phyloP scores from a whole-genome alignment of 345 rosid genomes.

The Brassica cretica region DNA sequence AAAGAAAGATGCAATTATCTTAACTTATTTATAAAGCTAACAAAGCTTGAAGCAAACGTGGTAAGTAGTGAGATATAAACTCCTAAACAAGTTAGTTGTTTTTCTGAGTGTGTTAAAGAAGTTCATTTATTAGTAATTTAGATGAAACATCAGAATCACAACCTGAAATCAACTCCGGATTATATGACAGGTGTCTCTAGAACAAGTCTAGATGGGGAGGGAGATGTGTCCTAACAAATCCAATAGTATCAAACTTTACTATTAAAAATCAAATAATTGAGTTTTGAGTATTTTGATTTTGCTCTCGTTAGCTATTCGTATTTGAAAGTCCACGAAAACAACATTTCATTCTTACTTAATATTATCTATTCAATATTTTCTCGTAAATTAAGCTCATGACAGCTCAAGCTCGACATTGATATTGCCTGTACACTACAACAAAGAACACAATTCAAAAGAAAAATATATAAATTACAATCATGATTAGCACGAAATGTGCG shows the following conservation, averaged over 20 bases:
- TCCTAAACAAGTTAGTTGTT: not conserved
- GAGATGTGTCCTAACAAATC: conserved; percentile 11
- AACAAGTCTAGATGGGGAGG: conserved; percentile 18
- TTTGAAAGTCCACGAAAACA: conserved; percentile 6
- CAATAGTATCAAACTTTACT: not conserved
- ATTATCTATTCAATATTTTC: not conserved
- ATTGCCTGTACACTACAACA: not conserved
- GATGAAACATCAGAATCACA: not conserved
- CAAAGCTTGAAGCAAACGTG: not conserved
- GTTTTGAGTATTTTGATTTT: not conserved
- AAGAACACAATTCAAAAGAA: not conserved
- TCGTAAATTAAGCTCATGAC: conserved; percentile 15
- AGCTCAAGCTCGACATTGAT: conserved; percentile 19
- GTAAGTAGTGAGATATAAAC: not conserved
- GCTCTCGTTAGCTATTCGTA: conserved; percentile 11
- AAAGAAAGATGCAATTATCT: not conserved
- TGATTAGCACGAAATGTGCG: conserved; percentile 25
- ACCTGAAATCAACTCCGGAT: not conserved
- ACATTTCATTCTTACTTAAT: not conserved
- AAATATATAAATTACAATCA: not conserved
- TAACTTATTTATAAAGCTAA: not conserved
- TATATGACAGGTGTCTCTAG: conserved; percentile 9
- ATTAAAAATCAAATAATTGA: not conserved
- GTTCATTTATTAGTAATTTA: not conserved
- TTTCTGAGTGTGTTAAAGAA: not conserved